Evolutionary conservation across 345 rosid genomes (phyloP).

Genomic region (Limnanthes douglasii): DNA sequence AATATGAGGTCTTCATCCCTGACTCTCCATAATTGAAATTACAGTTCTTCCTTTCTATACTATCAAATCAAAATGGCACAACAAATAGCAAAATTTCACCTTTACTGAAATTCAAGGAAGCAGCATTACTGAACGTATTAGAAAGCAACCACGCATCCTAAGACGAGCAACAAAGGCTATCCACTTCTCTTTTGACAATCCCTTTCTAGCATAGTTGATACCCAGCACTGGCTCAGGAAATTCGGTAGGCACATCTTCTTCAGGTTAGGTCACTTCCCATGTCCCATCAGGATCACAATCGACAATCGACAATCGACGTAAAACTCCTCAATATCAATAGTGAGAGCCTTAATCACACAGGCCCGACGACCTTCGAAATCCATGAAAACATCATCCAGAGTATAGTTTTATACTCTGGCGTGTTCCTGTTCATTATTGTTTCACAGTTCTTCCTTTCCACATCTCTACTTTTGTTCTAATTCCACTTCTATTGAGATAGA

Average conservation of each 20-base stretch:
- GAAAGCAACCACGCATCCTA: conserved; percentile 71
- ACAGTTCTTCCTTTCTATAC: no score
- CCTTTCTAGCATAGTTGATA: conserved; percentile 91
- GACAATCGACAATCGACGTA: conserved; percentile 55
- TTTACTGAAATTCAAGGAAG: conserved; percentile 82
- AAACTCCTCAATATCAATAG: conserved; percentile 52
- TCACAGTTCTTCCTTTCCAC: no score
- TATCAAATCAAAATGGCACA: no score
- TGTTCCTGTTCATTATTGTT: no score
- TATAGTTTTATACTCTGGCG: no score
- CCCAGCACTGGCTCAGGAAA: conserved; percentile 95
- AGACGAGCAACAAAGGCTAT: conserved; percentile 50
- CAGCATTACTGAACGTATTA: conserved; percentile 83
- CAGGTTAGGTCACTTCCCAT: conserved; percentile 93
- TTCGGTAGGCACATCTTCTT: conserved; percentile 94
- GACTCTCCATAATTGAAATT: no score
- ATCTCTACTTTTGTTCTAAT: no score
- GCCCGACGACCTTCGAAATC: conserved; percentile 67
- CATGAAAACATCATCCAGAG: conserved; percentile 55
- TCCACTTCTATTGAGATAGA: no score
- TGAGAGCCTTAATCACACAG: conserved; percentile 62
- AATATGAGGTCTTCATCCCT: no score
- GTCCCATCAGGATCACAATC: conserved; percentile 65
- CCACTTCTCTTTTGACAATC: conserved; percentile 90
- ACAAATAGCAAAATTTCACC: no score